phyloP scores from a whole-genome alignment of 306 rosid species.

The Mucuna pruriens region DNA sequence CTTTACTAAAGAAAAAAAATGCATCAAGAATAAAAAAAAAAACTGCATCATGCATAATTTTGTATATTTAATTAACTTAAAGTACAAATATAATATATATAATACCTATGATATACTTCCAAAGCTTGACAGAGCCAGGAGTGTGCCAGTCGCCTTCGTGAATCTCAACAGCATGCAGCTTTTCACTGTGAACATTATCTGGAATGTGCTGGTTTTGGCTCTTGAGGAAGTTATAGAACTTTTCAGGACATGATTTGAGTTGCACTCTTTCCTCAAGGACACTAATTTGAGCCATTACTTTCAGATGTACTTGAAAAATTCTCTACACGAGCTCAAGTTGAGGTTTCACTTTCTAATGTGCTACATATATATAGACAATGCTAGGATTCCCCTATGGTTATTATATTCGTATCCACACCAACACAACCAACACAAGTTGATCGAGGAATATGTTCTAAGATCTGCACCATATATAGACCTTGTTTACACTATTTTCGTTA shows the following conservation, averaged over 20 bases:
- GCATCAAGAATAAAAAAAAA: too few species aligned
- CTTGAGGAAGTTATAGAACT: constrained; percentile 35
- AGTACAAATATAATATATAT: background rate
- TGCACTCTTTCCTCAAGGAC: constrained; percentile 33
- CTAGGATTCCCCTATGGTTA: too few species aligned
- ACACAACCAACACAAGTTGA: too few species aligned
- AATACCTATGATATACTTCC: constrained; percentile 35
- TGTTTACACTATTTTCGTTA: too few species aligned
- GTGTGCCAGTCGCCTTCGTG: constrained; percentile 40
- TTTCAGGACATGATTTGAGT: constrained; percentile 35
- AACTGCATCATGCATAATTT: background rate
- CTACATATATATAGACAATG: background rate
- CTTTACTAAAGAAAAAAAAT: too few species aligned
- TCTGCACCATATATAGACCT: too few species aligned
- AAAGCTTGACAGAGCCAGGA: constrained; percentile 38
- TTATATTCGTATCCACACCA: too few species aligned
- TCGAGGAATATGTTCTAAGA: too few species aligned
- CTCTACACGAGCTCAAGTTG: background rate
- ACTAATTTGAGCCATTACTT: constrained; percentile 28
- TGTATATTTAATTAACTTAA: too few species aligned
- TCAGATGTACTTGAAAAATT: background rate
- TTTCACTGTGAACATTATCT: constrained; percentile 27
- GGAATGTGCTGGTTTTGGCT: constrained; percentile 33
- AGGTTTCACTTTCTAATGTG: background rate
- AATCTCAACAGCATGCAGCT: constrained; percentile 32